A percentile compares a stretch with the other conserved stretches of the same genome.
Evolutionary conservation across 768 basidiomycete genomes (phyloP).

Genomic region (Cystobasidium ongulense): DNA sequence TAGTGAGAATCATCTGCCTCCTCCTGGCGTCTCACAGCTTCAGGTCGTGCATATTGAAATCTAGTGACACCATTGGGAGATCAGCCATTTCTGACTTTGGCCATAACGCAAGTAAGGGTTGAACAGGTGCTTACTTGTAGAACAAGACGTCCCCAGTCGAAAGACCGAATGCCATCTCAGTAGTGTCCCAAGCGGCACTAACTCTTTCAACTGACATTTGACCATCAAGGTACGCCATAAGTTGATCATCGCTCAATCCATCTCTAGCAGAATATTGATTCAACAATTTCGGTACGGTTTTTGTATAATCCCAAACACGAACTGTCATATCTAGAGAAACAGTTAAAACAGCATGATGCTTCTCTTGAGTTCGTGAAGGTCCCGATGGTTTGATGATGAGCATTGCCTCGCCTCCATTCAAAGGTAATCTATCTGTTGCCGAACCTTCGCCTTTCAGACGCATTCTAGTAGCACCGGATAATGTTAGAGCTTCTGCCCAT

Average conservation of each 20-base stretch:
- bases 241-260: conserved; percentile 13
- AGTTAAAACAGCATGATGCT: conserved; percentile 51
- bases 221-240: conserved; percentile 9
- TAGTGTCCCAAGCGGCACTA: conserved; percentile 44
- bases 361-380: conserved; percentile 48
- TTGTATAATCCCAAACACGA: conserved; percentile 66
- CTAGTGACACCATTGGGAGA: background rate
- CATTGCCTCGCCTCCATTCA: conserved; percentile 16
- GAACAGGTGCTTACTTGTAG: conserved; percentile 44
- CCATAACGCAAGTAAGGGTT: too few species aligned
- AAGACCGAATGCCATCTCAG: conserved; percentile 46
- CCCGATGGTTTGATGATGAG: conserved; percentile 37
- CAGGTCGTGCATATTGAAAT: conserved; percentile 10
- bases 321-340: conserved; percentile 59
- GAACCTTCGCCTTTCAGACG: conserved; percentile 32
- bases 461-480: conserved; percentile 25
- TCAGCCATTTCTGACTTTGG: too few species aligned
- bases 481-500: conserved; percentile 20
- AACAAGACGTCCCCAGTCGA: conserved; percentile 47
- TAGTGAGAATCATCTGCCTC: background rate
- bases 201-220: conserved; percentile 43
- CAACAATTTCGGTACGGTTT: conserved; percentile 52
- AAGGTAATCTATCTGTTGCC: conserved; percentile 1
- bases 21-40: background rate
- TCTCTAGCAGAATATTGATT: conserved; percentile 16